Base-by-base conservation (phyloP, 805 yeast genomes). In the Pichia pseudocactophila region DNA sequence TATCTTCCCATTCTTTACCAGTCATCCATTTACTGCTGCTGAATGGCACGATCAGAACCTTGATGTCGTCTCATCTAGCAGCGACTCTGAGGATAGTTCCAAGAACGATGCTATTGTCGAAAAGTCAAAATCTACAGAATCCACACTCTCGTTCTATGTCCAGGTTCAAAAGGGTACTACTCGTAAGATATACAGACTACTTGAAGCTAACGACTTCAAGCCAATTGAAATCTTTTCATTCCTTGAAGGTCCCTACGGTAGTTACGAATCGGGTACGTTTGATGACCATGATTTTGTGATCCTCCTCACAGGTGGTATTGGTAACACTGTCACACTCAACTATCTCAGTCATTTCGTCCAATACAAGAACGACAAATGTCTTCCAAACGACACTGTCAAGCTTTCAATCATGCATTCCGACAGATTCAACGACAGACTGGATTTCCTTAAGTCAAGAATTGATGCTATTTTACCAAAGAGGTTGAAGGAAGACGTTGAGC, bases 21-120 rank as follows among this genome's bases (percentile, higher is more conserved):
- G 82, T 4, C 86, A 80, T 56, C 87, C 87, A 2, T 78, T 81
- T 59, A 76, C 85, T 2, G 57, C 73, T 4, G 58, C 45, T 25
- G 40, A 37, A 34, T 44, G 47, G 47, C 25, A 22, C 25, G 25
- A 22, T 22, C 25, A 22, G 8, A 22, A 22, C 8, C 8, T 22
- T 8, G 8, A 22, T 22, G 8, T 8, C 8, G 25, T 22, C 25
- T 5, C 5, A 5, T n/a, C n/a, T n/a, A n/a, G n/a, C n/a, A 22
- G 25, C 8, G 8, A 22, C 8, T 22, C 5, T 8, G 8, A 22
- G 8, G 25, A 22, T 8, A 22, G 8, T 6, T 22, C 25, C 8
- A 22, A 22, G 7, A 22, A 6, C 5, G 25, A 22, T 8, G 8
- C 5, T 6, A 6, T 22, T 22, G 5, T 22, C 8, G 8, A 22